phyloP scores from a whole-genome alignment of 371 early-diverging fungal species.

The Actinomortierella ambigua region DNA sequence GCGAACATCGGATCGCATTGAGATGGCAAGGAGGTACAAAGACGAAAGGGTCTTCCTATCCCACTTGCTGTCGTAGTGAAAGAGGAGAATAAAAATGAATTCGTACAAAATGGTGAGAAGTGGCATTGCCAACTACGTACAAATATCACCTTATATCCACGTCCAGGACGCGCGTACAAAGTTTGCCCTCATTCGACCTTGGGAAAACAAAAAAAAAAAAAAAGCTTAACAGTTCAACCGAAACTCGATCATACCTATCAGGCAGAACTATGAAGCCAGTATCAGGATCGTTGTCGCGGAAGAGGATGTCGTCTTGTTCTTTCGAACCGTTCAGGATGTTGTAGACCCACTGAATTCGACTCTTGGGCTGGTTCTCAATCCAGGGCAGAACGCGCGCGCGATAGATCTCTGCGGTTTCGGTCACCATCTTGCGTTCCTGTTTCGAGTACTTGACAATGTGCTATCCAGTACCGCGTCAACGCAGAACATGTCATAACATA shows the following conservation, averaged over 20 bases:
- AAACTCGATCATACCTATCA: constrained; percentile 57
- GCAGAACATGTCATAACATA: background rate
- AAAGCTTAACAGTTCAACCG: background rate
- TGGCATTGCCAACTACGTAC: background rate
- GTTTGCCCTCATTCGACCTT: background rate
- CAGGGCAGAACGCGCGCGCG: constrained; percentile 57
- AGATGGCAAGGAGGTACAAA: constrained; percentile 73
- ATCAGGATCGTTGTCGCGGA: constrained; percentile 53
- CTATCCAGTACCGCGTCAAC: constrained; percentile 7
- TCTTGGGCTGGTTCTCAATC: constrained; percentile 64
- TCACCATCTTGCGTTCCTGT: constrained; percentile 60
- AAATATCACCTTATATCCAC: too few relatives aligned
- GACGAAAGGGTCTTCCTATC: constrained; percentile 61
- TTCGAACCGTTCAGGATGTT: constrained; percentile 73
- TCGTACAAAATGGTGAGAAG: background rate
- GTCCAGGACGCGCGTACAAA: too few relatives aligned
- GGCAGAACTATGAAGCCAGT: constrained; percentile 80
- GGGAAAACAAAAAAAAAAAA: background rate
- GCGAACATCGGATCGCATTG: constrained; percentile 55
- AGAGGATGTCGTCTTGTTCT: constrained; percentile 71
- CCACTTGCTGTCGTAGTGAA: constrained; percentile 64
- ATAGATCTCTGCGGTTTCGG: constrained; percentile 64
- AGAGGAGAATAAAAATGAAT: background rate
- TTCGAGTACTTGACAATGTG: constrained; percentile 78
- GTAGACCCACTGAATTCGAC: constrained; percentile 77